Base-by-base conservation (phyloP, 352 stramenopile species). In the Phytophthora idaei region DNA sequence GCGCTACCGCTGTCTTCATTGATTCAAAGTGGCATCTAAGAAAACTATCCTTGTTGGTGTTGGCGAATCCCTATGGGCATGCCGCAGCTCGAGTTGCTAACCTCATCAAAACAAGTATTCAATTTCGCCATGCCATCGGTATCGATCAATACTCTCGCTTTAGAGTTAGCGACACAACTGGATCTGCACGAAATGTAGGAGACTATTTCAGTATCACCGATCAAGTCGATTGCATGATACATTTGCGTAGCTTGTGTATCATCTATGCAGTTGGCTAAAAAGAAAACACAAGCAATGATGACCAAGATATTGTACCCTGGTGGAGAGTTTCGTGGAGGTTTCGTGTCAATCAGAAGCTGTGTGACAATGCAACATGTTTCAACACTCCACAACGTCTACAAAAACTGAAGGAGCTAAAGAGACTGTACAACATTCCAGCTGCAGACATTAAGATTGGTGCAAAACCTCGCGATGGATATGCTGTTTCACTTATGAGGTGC, bases 151-250 rank as follows among this genome's bases (percentile, higher is more conserved):
- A 41, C 21, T 17, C 41, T 8, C 53, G 21, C 2, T 61, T 61
- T 15, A 57, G 25, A 21, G 51, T 57, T 3, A 48, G 21, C 3
- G 51, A 48, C 36, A 48, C 34, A 15, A 57, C 34, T 29, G 34
- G 21, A 21, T 37, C 17, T 10, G 34, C 50, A 25, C n/a, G 51
- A 7, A 57, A 57, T n/a, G 51, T 57, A 4, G 39, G 1, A 21
- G 57, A 56, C 8, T 37, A 64, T 21, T 64, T 52, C n/a, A 45
- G 5, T 9, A 57, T 9, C 34, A 52, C 47, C 10, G 57, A 64
- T 37, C 57, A 57, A 64, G 47, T 45, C 2, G 57, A 57, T 34
- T 57, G 47, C 50, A 7, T 57, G 11, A 57, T 64, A 47, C 47
- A 64, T 25, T 57, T 57, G n/a, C 48, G 52, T 2, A 64, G 37